Conservation (phyloP, 2,329 filamentous ascomycete genomes). For the Fusarium sp. region DNA sequence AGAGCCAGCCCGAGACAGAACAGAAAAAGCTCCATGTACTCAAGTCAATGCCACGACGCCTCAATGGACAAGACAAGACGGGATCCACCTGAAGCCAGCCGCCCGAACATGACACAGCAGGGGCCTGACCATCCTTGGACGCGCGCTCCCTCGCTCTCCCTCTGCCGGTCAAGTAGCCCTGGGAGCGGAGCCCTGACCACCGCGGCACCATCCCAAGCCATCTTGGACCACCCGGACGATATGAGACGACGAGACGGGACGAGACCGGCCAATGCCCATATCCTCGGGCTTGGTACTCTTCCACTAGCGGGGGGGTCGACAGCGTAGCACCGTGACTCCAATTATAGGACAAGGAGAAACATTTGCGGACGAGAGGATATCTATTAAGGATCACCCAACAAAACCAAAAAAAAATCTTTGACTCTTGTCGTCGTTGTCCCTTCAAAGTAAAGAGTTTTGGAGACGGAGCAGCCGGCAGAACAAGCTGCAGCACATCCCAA, state of each 20-base stretch:
- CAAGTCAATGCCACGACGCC: neutral
- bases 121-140: constrained; percentile 20
- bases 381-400: constrained; percentile 11
- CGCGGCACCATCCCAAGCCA: constrained; percentile 10
- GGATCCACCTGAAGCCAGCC: neutral
- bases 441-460: neutral
- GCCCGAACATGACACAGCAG: constrained; percentile 11
- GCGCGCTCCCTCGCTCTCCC: neutral
- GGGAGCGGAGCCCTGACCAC: neutral
- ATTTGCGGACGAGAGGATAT: constrained; percentile 9
- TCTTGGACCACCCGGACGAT: constrained; percentile 5
- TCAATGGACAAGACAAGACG: neutral
- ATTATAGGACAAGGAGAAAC: neutral
- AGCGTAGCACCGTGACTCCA: neutral
- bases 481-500: neutral
- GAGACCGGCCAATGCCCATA: constrained; percentile 10
- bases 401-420: neutral
- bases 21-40: neutral
- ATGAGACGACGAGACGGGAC: constrained; percentile 1
- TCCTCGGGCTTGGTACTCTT: constrained; percentile 16
- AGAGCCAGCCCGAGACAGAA: neutral
- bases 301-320: neutral
- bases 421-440: neutral
- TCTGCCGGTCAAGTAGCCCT: constrained; percentile 15
- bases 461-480: constrained; percentile 31